A percentile compares a stretch with the other conserved stretches of the same genome.
Conservation (phyloP, 306 rosid species). For the Notholithocarpus densiflorus region DNA sequence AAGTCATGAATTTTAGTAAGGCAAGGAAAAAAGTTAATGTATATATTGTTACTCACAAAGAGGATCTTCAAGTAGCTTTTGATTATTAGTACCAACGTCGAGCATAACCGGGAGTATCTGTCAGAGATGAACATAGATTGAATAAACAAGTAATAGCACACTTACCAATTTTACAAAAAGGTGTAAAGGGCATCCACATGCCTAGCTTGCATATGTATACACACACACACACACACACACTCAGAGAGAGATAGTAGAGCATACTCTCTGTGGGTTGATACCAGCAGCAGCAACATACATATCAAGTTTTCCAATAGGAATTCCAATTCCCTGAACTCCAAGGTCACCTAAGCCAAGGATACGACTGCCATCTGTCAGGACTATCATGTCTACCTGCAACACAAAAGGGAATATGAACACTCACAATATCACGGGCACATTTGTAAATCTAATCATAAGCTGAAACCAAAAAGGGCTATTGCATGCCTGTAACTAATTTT, state of each 20-base stretch:
- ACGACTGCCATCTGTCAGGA: slow-evolving; percentile 98
- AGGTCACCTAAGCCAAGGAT: slow-evolving; percentile 99
- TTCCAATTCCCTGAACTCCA: slow-evolving; percentile 99
- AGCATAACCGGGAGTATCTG: slow-evolving; percentile 99
- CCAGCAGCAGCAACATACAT: slow-evolving; percentile 99
- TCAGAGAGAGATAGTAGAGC: slow-evolving; percentile 28
- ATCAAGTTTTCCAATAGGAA: slow-evolving; percentile 97
- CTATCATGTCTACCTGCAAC: slow-evolving; percentile 98
- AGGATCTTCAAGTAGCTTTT: slow-evolving; percentile 80
- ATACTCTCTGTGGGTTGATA: slow-evolving; percentile 88
- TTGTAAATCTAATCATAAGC: background rate
- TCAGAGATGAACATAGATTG: slow-evolving; percentile 27
- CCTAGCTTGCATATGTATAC: background rate
- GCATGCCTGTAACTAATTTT: background rate
- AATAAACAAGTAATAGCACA: slow-evolving; percentile 12
- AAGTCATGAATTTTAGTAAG: background rate
- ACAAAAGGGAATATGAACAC: slow-evolving; percentile 21
- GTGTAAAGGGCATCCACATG: background rate
- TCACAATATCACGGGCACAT: background rate
- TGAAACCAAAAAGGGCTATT: background rate
- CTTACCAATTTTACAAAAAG: slow-evolving; percentile 3
- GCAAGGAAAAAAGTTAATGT: background rate
- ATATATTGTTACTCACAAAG: slow-evolving; percentile 71
- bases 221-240: background rate
- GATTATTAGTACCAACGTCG: slow-evolving; percentile 95